These are phyloP conservation scores for Orbilia ellipsospora DNA, from an alignment of 2,329 filamentous ascomycete species.

Conservation along the genomic window DNA sequence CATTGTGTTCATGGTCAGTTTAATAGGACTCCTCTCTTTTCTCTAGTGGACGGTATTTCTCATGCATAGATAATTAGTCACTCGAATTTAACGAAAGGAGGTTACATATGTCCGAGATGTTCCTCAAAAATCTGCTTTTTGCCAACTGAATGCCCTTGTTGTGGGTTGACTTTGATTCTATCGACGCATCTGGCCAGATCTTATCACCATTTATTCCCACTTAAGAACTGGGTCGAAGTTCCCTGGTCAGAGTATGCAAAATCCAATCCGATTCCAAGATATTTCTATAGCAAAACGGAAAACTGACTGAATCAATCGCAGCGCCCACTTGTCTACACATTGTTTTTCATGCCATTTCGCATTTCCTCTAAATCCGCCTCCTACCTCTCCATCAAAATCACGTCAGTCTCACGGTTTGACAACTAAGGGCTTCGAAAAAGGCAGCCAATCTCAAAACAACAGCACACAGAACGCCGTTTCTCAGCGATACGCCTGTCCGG, in stretches of 20 bases:
- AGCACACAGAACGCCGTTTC: constrained; percentile 33
- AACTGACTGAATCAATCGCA: background rate
- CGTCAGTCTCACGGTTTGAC: background rate
- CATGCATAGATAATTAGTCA: constrained; percentile 41
- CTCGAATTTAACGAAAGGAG: constrained; percentile 67
- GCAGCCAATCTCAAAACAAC: constrained; percentile 12
- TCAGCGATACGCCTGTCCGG: constrained; percentile 83
- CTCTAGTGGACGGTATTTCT: too few species aligned
- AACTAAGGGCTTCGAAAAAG: constrained; percentile 56
- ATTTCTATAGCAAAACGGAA: background rate
- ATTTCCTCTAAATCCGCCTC: constrained; percentile 70
- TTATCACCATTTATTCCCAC: constrained; percentile 90
- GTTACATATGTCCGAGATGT: constrained; percentile 91
- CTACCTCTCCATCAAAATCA: constrained; percentile 56
- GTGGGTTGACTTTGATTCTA: constrained; percentile 89
- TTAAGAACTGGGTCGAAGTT: constrained; percentile 91
- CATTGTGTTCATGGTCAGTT: constrained; percentile 79
- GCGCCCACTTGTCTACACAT: constrained; percentile 70
- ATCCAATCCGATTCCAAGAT: too few species aligned
- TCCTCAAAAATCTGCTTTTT: constrained; percentile 87
- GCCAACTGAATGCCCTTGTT: constrained; percentile 89
- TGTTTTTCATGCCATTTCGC: constrained; percentile 82
- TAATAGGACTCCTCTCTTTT: too few species aligned
- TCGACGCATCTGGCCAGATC: constrained; percentile 93
- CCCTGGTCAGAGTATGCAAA: constrained; percentile 73